phyloP scores from a whole-genome alignment of 148 eudicot genomes.

The Vaccinium myrtillus region DNA sequence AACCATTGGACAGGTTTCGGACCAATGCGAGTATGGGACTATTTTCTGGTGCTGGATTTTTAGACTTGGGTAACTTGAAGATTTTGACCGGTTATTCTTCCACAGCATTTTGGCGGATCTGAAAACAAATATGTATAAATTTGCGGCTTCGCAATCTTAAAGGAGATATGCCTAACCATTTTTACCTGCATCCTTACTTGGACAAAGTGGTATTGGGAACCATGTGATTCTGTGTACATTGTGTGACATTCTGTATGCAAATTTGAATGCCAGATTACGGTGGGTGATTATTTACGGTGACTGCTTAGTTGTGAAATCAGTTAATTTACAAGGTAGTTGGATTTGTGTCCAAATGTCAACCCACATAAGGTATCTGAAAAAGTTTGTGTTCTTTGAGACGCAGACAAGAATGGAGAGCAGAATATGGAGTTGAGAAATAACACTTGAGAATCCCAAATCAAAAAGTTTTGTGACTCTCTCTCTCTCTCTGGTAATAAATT shows the following conservation, averaged over 20 bases:
- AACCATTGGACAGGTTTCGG: slow-evolving; percentile 1
- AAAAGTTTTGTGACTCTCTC: too few relatives aligned
- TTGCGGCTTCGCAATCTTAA: neutral
- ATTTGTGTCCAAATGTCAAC: neutral
- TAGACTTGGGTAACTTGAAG: neutral
- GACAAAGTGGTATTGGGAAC: neutral
- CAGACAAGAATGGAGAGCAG: neutral
- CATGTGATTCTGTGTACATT: neutral
- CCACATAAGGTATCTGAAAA: neutral
- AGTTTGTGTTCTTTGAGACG: neutral
- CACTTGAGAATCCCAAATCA: neutral
- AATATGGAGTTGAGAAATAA: neutral
- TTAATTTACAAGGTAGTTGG: neutral
- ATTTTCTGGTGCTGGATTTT: neutral
- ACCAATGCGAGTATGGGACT: neutral
- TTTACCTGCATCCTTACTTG: neutral
- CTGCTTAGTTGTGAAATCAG: neutral
- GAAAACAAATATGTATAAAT: neutral
- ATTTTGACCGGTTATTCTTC: neutral
- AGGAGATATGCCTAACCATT: neutral
- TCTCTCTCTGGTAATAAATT: too few relatives aligned
- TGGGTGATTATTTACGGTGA: neutral
- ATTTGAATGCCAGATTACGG: neutral
- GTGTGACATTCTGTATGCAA: too few relatives aligned
- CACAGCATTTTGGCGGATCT: neutral